A percentile compares a stretch with the other conserved stretches of the same genome.
Evolutionary conservation across 306 rosid genomes (phyloP).

Genomic region (Ochetophila trinervis): DNA sequence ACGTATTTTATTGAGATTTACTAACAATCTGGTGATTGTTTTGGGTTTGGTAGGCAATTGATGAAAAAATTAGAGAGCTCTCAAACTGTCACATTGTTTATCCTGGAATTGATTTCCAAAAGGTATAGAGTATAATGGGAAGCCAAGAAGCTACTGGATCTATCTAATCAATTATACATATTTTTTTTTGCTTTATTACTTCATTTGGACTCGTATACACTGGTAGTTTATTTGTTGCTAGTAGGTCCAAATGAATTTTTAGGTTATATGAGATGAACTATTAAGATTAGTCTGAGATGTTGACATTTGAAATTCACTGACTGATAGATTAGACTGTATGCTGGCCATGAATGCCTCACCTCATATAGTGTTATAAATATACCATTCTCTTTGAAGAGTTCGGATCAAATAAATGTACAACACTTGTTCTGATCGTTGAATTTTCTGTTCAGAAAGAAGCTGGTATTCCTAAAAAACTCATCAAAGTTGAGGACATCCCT

Average conservation of each 20-base stretch:
- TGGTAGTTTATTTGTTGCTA: background rate
- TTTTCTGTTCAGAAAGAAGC: constrained; percentile 73
- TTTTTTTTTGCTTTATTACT: background rate
- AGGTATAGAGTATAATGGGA: constrained; percentile 43
- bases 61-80: constrained; percentile 91
- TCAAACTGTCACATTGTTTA: constrained; percentile 94
- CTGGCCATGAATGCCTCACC: too few relatives aligned
- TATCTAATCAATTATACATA: background rate
- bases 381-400: background rate
- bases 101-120: constrained; percentile 73
- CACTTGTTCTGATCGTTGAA: constrained; percentile 17
- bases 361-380: too few relatives aligned
- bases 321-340: too few relatives aligned
- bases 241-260: background rate
- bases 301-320: too few relatives aligned
- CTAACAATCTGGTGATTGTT: constrained; percentile 1
- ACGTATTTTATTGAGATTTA: background rate
- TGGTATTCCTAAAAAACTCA: constrained; percentile 65
- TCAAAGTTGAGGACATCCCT: constrained; percentile 81
- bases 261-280: background rate
- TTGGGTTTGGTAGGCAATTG: constrained; percentile 68
- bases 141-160: background rate
- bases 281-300: background rate
- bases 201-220: background rate
- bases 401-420: background rate